Evolutionary conservation across 805 yeast species (phyloP).

Genomic region (Teunomyces atbi): DNA sequence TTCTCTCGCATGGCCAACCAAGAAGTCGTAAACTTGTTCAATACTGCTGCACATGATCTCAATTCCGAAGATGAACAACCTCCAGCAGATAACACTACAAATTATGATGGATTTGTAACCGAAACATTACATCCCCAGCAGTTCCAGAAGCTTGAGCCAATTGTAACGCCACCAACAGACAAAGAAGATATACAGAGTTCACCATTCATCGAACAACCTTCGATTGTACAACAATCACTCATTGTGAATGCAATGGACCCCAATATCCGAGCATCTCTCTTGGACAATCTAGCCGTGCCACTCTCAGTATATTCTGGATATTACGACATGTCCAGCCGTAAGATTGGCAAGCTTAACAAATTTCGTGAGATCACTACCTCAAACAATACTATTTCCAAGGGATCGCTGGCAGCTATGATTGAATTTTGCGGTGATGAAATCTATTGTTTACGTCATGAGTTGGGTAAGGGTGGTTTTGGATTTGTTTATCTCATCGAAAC

Average conservation of each 20-base stretch:
- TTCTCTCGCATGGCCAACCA: conserved; percentile 72
- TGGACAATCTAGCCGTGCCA: conserved; percentile 39
- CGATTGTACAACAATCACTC: conserved; percentile 1
- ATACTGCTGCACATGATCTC: conserved; percentile 44
- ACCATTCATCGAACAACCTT: conserved; percentile 42
- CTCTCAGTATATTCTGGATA: conserved; percentile 30
- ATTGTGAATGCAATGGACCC: conserved; percentile 44
- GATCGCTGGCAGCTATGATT: conserved; percentile 39
- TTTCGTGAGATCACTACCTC: conserved; percentile 37
- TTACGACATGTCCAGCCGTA: conserved; percentile 31
- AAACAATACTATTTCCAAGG: conserved; percentile 32
- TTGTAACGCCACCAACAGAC: conserved; percentile 30
- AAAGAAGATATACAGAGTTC: conserved; percentile 39
- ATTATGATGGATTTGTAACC: conserved; percentile 47
- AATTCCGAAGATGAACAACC: conserved; percentile 27
- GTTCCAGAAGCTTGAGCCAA: conserved; percentile 3
- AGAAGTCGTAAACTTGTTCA: conserved; percentile 76
- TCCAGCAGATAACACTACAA: conserved; percentile 24
- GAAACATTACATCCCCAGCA: conserved; percentile 38
- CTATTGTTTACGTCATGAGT: conserved; percentile 48
- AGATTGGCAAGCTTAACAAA: conserved; percentile 25
- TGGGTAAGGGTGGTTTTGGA: conserved; percentile 84
- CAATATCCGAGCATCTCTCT: conserved; percentile 34
- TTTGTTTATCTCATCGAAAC: conserved; percentile 70
- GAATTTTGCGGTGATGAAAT: conserved; percentile 44